These are phyloP conservation scores for Podila epicladia DNA, from an alignment of 192 early-diverging fungal genomes.

Conservation along the genomic window DNA sequence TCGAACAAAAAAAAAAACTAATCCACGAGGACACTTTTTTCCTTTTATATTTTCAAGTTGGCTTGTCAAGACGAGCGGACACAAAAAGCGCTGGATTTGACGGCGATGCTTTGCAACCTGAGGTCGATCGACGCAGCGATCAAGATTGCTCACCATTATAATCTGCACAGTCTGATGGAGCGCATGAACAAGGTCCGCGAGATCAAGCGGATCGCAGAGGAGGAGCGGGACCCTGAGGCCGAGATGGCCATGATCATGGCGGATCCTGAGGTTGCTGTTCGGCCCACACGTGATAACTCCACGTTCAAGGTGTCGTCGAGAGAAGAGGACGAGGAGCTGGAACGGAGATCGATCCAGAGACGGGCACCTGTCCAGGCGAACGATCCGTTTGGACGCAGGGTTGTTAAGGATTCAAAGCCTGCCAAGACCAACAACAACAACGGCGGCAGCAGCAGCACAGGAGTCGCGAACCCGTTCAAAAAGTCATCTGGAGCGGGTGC, in stretches of 20 bases:
- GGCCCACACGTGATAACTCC: neutral
- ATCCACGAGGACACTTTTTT: neutral
- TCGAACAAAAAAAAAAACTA: neutral
- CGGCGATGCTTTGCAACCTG: constrained; percentile 66
- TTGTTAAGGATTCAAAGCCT: constrained; percentile 21
- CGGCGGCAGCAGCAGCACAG: neutral
- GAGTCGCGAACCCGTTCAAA: constrained; percentile 31
- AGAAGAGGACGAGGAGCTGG: constrained; percentile 29
- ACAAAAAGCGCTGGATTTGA: constrained; percentile 85
- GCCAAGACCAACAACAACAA: neutral
- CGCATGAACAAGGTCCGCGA: constrained; percentile 63
- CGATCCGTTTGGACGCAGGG: constrained; percentile 47
- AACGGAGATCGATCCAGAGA: constrained; percentile 21
- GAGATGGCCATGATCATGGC: constrained; percentile 39
- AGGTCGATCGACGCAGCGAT: constrained; percentile 84
- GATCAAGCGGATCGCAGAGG: constrained; percentile 28
- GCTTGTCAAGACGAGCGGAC: constrained; percentile 83
- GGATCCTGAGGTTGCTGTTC: constrained; percentile 14
- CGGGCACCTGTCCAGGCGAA: constrained; percentile 15
- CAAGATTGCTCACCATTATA: constrained; percentile 80
- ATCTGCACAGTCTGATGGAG: constrained; percentile 78
- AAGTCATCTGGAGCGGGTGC: constrained; percentile 10
- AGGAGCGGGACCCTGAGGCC: constrained; percentile 24
- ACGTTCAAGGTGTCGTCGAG: constrained; percentile 8
- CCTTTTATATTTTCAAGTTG: constrained; percentile 37